A percentile compares a stretch with the other conserved stretches of the same genome.
phyloP scores from a whole-genome alignment of 345 rosid species.

The Corchorus capsularis region DNA sequence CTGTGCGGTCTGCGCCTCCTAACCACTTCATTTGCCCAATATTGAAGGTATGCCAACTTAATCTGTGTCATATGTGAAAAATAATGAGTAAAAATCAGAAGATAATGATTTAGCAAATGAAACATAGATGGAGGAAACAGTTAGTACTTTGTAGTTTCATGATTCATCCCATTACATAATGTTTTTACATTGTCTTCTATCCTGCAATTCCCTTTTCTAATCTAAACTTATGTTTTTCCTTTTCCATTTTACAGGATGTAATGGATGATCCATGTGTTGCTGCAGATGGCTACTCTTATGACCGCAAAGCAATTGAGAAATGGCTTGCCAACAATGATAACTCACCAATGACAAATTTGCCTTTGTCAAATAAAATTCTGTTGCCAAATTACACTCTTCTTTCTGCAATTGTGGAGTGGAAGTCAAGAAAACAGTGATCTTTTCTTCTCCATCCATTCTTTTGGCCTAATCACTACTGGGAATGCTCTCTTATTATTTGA shows the following conservation, averaged over 20 bases:
- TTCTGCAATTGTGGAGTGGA: slow-evolving; percentile 75
- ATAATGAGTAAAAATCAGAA: background rate
- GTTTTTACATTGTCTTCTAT: too few relatives aligned
- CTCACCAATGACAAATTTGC: slow-evolving; percentile 67
- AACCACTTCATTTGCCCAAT: slow-evolving; percentile 79
- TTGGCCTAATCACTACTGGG: background rate
- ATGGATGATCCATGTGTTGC: slow-evolving; percentile 89
- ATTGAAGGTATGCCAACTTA: slow-evolving; percentile 49
- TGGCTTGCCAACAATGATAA: slow-evolving; percentile 63
- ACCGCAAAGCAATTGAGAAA: slow-evolving; percentile 65
- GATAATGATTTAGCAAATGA: background rate
- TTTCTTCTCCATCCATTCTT: background rate
- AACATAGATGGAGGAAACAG: too few relatives aligned
- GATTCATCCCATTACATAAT: too few relatives aligned
- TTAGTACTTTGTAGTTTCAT: too few relatives aligned
- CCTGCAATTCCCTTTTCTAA: background rate
- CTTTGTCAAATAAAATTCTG: slow-evolving; percentile 51
- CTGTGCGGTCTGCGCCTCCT: slow-evolving; percentile 38
- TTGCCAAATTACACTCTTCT: slow-evolving; percentile 65
- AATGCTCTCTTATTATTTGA: background rate
- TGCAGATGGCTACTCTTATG: slow-evolving; percentile 84
- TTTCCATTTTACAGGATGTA: slow-evolving; percentile 49
- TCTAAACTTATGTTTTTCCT: too few relatives aligned
- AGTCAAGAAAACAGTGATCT: slow-evolving; percentile 35
- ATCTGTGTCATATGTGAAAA: background rate